Base-by-base conservation (phyloP, 768 basidiomycete species). In the Suillus fuscotomentosus region DNA sequence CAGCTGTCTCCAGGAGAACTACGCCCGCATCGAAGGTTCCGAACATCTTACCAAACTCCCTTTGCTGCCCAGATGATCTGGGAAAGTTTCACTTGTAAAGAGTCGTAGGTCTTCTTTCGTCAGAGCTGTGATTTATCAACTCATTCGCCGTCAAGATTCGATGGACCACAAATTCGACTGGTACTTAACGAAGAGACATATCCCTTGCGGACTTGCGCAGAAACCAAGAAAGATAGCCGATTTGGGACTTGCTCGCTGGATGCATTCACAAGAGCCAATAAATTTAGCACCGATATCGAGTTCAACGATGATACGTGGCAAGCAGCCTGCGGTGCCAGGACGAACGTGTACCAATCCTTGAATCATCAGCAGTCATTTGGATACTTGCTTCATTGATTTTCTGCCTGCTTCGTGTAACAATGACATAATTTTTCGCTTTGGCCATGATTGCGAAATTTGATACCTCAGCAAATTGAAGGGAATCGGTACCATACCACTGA, bases 41-140 rank as follows among this genome's bases (percentile, higher is more conserved):
- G 72, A 51, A 78, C 78, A 34, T 71, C 75, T 3, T 56, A 60
- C 15, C 78, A 78, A 66, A 76, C 76, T 47, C 78, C 78, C 48
- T 79, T 79, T 69, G 77, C 65, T 36, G 78, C 77, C 53, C 73
- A 76, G 66, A 76, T 79, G 74, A 64, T 76, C 60, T 78, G 76
- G 76, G 77, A 78, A 69, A 70, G 72, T 65, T 77, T 76, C 66
- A 67, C 67, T 34, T 79, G 77, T 69, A 50, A 63, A 11, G 65
- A 72, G 34, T 74, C 72, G 70, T 70, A 34, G 48, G 65, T 69
- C 14, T 42, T 27, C 15, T 20, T 42, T 38, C 15, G 20, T 34
- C 45, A 24, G n/a, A 55, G 48, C 22, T 24, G 31, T 6, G 13
- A 50, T 11, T 5, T 27, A 10, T 43, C 20, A 11, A n/a, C 53